A percentile compares a stretch with the other conserved stretches of the same genome.
Conservation (phyloP, 2,329 filamentous ascomycete species). For the Helicocarpus griseus region DNA sequence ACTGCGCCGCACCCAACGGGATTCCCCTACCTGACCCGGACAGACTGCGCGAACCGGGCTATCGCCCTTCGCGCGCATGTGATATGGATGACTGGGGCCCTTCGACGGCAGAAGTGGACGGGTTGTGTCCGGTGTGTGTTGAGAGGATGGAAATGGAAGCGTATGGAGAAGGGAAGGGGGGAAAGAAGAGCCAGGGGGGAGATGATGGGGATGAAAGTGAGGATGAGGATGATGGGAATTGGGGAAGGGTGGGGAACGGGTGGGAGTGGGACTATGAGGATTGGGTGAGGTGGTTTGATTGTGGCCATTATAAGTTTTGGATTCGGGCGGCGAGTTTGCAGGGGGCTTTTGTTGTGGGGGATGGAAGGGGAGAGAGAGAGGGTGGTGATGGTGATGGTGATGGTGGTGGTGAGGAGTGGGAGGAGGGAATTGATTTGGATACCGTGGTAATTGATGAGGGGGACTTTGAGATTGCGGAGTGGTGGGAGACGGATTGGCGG, state of each 20-base stretch:
- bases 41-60: not conserved
- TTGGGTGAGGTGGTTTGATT: not conserved
- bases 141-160: not conserved
- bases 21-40: conserved; percentile 7
- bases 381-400: not conserved
- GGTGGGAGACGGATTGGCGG: not conserved
- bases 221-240: not conserved
- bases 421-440: not conserved
- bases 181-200: not conserved
- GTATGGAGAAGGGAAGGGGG: not conserved
- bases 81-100: conserved; percentile 9
- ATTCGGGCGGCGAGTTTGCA: not conserved
- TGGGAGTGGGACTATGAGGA: not conserved
- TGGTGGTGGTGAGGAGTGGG: not conserved
- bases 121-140: conserved; percentile 6
- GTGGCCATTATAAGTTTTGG: not conserved
- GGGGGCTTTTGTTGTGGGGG: not conserved
- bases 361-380: not conserved
- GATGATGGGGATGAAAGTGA: not conserved
- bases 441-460: not conserved
- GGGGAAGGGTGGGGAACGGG: not conserved
- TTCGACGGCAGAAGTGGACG: not conserved
- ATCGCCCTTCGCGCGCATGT: conserved; percentile 7
- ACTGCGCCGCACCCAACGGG: conserved; percentile 12
- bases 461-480: not conserved